Evolutionary conservation across 495 filamentous ascomycete genomes (phyloP).

Genomic region (Hypoxylon perforatum): DNA sequence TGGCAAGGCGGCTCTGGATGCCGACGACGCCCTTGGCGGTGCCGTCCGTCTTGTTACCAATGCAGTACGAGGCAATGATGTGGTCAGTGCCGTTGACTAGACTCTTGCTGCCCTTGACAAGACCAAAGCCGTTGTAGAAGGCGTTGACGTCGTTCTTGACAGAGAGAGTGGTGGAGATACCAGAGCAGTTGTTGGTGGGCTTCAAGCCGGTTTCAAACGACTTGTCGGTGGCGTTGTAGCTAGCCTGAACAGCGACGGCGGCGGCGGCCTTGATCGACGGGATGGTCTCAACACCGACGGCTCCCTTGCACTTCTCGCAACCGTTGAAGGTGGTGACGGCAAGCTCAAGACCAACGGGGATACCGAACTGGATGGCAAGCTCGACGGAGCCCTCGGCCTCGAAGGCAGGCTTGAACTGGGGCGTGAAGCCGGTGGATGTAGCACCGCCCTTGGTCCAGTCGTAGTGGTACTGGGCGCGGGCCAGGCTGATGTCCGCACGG

Average conservation of each 20-base stretch:
- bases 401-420: constrained; percentile 21
- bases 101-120: constrained; percentile 12
- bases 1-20: constrained; percentile 7
- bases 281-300: constrained; percentile 22
- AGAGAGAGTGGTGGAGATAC: constrained; percentile 26
- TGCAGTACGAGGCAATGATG: constrained; percentile 29
- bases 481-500: constrained; percentile 14
- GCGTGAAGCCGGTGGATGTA: constrained; percentile 5
- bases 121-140: constrained; percentile 18
- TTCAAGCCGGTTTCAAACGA: constrained; percentile 10
- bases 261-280: constrained; percentile 32
- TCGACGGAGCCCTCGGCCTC: constrained; percentile 13
- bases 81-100: constrained; percentile 13
- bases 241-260: constrained; percentile 15
- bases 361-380: constrained; percentile 6
- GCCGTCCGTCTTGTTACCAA: constrained; percentile 19
- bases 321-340: constrained; percentile 14
- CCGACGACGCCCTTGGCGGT: constrained; percentile 5
- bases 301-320: constrained; percentile 19
- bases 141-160: constrained; percentile 29
- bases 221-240: constrained; percentile 16
- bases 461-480: constrained; percentile 17
- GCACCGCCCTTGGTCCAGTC: constrained; percentile 16
- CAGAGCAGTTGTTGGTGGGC: constrained; percentile 29
- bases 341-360: constrained; percentile 15